Evolutionary conservation across 352 stramenopile species (phyloP), one percentile per base, ranked within the genome.

Genomic region (Globisporangium takayamanum): DNA sequence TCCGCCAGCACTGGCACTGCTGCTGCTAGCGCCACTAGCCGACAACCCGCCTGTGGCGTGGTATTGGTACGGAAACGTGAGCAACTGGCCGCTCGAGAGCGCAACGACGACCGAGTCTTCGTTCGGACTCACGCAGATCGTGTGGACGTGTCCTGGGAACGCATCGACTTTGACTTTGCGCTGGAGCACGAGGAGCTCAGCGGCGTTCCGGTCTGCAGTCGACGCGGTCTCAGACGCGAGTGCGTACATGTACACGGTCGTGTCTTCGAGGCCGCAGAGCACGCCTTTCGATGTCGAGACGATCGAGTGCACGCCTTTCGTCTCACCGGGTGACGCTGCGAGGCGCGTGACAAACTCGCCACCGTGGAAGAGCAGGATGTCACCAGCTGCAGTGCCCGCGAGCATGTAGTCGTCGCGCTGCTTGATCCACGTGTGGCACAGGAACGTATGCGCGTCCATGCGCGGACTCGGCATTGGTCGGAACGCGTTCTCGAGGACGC

Each of bases 341-440:
- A 90, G 69, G 12, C 78, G 69, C 25, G 77, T 76, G 4, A 84
- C 61, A 50, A 91, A 87, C 57, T 92, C 82, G 0, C 82, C 84
- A 26, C 72, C 74, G 37, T 88, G 77, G 62, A 97, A 97, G 36
- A 98, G 64, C 28, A 98, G 62, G 30, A 98, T 57, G 45, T 96
- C 81, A 10, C 90, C 92, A 0, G 69, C 70, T 45, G 75, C 69
- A 11, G 91, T 97, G 42, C 87, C 89, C 37, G 92, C 78, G 11
- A 98, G 63, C 51, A 96, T 71, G 62, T 89, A 85, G 68, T 98
- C 87, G 26, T 98, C 86, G 6, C 82, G 76, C 60, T 94, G 81
- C 53, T 95, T 93, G 57, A 98, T 71, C 93, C 93, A 98, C 37
- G 70, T 71, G 66, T 97, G 90, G 41, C 77, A 81, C 2, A 90